Evolutionary conservation across 768 basidiomycete genomes (phyloP).

Genomic region (Suillus subalutaceus): DNA sequence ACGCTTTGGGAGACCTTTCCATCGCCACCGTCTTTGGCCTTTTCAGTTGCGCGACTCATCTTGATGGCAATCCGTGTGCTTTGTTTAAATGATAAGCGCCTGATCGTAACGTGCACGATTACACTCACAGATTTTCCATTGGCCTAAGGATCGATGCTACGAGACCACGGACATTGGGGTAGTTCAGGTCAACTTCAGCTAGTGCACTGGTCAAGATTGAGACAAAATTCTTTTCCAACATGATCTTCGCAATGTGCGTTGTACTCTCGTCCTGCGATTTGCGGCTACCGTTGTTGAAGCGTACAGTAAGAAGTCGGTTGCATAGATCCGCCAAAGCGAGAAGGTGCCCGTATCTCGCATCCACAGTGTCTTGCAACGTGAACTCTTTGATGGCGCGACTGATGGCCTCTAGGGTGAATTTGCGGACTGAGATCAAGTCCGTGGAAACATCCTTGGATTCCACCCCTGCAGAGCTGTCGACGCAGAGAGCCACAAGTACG

Average conservation of each 20-base stretch:
- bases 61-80: constrained; percentile 98
- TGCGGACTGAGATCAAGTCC: constrained; percentile 88
- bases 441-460: constrained; percentile 77
- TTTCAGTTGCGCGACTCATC: constrained; percentile 83
- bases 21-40: constrained; percentile 58
- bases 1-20: constrained; percentile 49
- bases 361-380: constrained; percentile 57
- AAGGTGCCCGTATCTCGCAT: constrained; percentile 84
- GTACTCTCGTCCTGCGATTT: constrained; percentile 71
- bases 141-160: constrained; percentile 90
- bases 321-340: constrained; percentile 87
- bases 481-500: constrained; percentile 89
- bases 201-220: constrained; percentile 84
- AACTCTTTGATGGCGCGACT: constrained; percentile 86
- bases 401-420: constrained; percentile 88
- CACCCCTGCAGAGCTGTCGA: constrained; percentile 68
- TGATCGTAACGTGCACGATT: neutral
- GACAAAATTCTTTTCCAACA: constrained; percentile 98
- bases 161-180: constrained; percentile 84
- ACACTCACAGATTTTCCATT: constrained; percentile 81
- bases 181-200: constrained; percentile 93
- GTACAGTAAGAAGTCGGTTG: constrained; percentile 82
- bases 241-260: constrained; percentile 93
- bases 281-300: constrained; percentile 56
- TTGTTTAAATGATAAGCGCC: constrained; percentile 16